These are phyloP conservation scores for Picochlorum sp. DNA, from an alignment of 139 green algal species.

Conservation along the genomic window DNA sequence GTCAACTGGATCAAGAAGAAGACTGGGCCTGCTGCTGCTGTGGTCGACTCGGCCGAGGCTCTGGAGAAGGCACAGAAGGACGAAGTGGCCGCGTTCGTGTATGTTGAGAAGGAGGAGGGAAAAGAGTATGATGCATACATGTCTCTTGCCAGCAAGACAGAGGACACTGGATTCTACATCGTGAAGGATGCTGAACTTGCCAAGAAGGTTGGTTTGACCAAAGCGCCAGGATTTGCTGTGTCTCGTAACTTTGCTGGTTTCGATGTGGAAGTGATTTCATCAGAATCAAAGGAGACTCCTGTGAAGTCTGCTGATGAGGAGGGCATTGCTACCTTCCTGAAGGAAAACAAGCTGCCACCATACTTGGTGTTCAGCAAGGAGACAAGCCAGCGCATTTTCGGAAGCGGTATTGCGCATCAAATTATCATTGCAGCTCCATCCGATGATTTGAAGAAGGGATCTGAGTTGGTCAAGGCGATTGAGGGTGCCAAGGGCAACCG, in stretches of 20 bases:
- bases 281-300: constrained; percentile 11
- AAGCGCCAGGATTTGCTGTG: constrained; percentile 32
- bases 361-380: constrained; percentile 61
- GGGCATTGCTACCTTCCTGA: constrained; percentile 41
- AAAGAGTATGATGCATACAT: constrained; percentile 50
- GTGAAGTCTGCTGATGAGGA: constrained; percentile 23
- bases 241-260: constrained; percentile 58
- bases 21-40: constrained; percentile 64
- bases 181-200: constrained; percentile 53
- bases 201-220: constrained; percentile 45
- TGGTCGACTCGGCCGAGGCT: constrained; percentile 34
- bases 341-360: constrained; percentile 58
- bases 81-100: constrained; percentile 59
- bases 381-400: constrained; percentile 69
- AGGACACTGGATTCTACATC: constrained; percentile 36
- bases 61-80: constrained; percentile 37
- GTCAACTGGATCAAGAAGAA: constrained; percentile 81
- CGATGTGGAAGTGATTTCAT: constrained; percentile 21
- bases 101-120: constrained; percentile 42
- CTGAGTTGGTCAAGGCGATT: constrained; percentile 8
- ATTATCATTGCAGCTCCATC: constrained; percentile 37
- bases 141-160: constrained; percentile 42
- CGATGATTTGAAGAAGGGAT: constrained; percentile 18
- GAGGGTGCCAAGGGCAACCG: constrained; percentile 5
- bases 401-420: constrained; percentile 57